Conservation (phyloP, 768 basidiomycete genomes). For the Cyclocybe aegerita region DNA sequence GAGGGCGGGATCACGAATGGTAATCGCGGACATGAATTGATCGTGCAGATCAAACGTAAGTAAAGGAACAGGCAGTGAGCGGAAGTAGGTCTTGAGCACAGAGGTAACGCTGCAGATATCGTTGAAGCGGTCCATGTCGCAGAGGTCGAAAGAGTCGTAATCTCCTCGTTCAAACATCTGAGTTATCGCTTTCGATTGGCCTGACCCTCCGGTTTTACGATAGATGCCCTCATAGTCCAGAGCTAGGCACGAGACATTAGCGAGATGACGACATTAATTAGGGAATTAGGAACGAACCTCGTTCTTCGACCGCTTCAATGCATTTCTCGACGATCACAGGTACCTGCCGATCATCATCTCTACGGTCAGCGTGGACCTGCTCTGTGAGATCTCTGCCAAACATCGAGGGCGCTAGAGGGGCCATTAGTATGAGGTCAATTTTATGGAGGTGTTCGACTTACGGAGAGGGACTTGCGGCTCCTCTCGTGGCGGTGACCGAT, state of each 20-base stretch:
- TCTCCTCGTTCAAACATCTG: conserved; percentile 94
- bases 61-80: conserved; percentile 87
- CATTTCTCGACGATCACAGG: conserved; percentile 96
- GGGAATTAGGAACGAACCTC: conserved; percentile 51
- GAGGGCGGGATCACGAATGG: conserved; percentile 58
- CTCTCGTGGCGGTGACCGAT: conserved; percentile 28
- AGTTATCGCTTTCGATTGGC: conserved; percentile 90
- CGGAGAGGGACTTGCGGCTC: conserved; percentile 37
- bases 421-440: background rate
- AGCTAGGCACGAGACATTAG: conserved; percentile 41
- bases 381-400: conserved; percentile 89
- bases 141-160: conserved; percentile 85
- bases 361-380: conserved; percentile 72
- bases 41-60: conserved; percentile 91
- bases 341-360: conserved; percentile 58
- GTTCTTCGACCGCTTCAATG: conserved; percentile 86
- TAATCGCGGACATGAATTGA: conserved; percentile 77
- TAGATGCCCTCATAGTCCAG: conserved; percentile 98
- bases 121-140: conserved; percentile 88
- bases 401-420: conserved; percentile 72
- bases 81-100: conserved; percentile 95
- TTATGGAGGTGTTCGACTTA: conserved; percentile 24
- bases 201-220: conserved; percentile 92
- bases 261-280: background rate
- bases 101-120: conserved; percentile 97